A percentile compares a stretch with the other conserved stretches of the same genome.
Evolutionary conservation across 2,329 filamentous ascomycete species (phyloP).

Genomic region (Trichoderma sp.): DNA sequence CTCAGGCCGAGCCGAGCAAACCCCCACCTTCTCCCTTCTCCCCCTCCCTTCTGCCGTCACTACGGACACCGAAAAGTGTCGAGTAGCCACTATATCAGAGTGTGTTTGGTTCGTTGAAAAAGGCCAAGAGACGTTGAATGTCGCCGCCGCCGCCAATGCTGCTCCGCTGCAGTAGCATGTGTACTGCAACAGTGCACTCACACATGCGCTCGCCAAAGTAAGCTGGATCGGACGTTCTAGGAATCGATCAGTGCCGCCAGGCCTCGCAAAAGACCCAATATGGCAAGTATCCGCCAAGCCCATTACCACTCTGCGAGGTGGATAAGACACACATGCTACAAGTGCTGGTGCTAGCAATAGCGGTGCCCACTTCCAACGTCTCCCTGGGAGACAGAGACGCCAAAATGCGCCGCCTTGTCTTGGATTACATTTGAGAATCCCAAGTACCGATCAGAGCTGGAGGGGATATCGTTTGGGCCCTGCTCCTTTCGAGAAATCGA

Average conservation of each 20-base stretch:
- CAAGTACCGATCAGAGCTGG: background rate
- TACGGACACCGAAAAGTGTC: background rate
- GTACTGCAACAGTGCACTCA: background rate
- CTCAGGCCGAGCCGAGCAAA: background rate
- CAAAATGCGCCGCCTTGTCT: background rate
- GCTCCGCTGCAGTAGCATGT: background rate
- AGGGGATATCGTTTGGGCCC: background rate
- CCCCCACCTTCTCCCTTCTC: background rate
- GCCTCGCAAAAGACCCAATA: background rate
- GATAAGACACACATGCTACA: background rate
- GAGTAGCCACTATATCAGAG: background rate
- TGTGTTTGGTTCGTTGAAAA: background rate
- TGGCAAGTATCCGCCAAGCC: constrained; percentile 2
- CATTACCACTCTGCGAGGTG: constrained; percentile 4
- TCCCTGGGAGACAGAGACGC: background rate
- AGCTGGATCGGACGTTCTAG: constrained; percentile 16
- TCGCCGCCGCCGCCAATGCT: background rate
- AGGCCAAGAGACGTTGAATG: background rate
- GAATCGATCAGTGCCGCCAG: background rate
- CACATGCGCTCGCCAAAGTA: background rate
- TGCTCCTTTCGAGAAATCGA: background rate
- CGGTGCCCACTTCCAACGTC: background rate
- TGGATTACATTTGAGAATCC: background rate
- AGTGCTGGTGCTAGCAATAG: background rate
- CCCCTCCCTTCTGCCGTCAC: background rate